Evolutionary conservation across 2,329 filamentous ascomycete genomes (phyloP).

Genomic region (Nemania serpens): DNA sequence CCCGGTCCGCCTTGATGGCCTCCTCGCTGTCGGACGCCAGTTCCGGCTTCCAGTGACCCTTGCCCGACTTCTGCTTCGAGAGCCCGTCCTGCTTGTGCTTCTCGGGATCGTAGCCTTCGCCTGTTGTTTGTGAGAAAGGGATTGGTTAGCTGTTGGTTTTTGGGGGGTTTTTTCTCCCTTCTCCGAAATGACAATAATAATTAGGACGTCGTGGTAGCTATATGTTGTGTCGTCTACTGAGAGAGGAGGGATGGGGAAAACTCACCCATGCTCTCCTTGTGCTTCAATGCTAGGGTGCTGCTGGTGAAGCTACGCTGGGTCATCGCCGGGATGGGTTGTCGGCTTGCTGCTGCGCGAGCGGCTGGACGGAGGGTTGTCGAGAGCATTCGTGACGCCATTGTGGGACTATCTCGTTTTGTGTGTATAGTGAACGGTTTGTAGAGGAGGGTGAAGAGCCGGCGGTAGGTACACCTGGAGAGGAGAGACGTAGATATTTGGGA

Average conservation of each 20-base stretch:
- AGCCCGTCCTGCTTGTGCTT: conserved; percentile 66
- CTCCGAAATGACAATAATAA: too few relatives aligned
- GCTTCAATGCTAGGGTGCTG: conserved; percentile 31
- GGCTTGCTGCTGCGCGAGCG: conserved; percentile 32
- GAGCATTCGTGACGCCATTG: conserved; percentile 42
- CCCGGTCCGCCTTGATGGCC: conserved; percentile 70
- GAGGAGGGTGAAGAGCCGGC: not conserved
- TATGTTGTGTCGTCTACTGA: too few relatives aligned
- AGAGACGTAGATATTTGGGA: not conserved
- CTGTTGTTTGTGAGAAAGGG: conserved; percentile 30
- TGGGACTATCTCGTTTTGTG: conserved; percentile 12
- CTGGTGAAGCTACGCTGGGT: conserved; percentile 33
- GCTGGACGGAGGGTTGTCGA: conserved; percentile 32
- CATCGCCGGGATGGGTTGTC: conserved; percentile 30
- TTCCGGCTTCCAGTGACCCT: conserved; percentile 76
- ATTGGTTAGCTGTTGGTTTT: conserved; percentile 32
- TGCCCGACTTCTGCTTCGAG: conserved; percentile 70
- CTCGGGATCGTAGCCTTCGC: conserved; percentile 50
- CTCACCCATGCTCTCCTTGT: conserved; percentile 39
- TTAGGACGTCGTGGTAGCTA: too few relatives aligned
- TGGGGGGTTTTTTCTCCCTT: too few relatives aligned
- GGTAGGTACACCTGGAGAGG: too few relatives aligned
- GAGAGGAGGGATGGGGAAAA: not conserved
- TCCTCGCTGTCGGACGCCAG: conserved; percentile 81
- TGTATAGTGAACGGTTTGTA: not conserved